Evolutionary conservation across 495 filamentous ascomycete species (phyloP).

Genomic region (Hypoxylon rickii): DNA sequence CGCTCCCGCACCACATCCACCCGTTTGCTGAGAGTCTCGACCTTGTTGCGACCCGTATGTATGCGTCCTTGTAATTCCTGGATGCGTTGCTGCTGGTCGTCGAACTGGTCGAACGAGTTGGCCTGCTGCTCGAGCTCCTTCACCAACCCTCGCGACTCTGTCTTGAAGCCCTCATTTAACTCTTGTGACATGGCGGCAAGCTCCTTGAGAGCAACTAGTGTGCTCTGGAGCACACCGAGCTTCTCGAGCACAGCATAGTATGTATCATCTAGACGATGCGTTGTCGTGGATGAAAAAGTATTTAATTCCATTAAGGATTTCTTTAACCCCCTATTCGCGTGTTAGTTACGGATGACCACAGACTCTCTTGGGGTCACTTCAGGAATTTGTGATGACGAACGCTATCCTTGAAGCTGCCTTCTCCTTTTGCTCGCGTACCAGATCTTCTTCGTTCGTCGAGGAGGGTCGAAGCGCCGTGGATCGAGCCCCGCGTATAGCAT

Average conservation of each 20-base stretch:
- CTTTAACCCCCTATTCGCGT: constrained; percentile 44
- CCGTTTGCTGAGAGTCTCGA: constrained; percentile 65
- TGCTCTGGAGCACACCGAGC: constrained; percentile 67
- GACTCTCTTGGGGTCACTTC: neutral
- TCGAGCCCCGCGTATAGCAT: constrained; percentile 16
- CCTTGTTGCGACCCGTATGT: constrained; percentile 62
- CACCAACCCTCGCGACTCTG: constrained; percentile 63
- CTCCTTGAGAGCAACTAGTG: constrained; percentile 69
- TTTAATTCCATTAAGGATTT: constrained; percentile 50
- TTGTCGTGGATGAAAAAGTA: constrained; percentile 59
- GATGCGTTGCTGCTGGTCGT: constrained; percentile 71
- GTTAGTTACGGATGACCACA: constrained; percentile 16
- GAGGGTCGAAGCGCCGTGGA: constrained; percentile 14
- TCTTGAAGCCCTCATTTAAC: constrained; percentile 65
- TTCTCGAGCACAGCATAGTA: constrained; percentile 86
- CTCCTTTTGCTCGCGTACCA: constrained; percentile 47
- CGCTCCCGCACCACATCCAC: constrained; percentile 66
- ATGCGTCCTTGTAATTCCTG: constrained; percentile 69
- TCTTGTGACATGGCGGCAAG: constrained; percentile 65
- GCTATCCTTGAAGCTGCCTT: constrained; percentile 45
- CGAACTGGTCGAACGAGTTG: constrained; percentile 66
- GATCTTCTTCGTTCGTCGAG: constrained; percentile 37
- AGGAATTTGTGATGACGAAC: constrained; percentile 35
- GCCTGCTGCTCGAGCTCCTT: constrained; percentile 69
- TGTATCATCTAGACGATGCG: constrained; percentile 77